These are phyloP conservation scores for Cystobasidium pallidum DNA, from an alignment of 1,284 basidiomycete species.

Conservation along the genomic window DNA sequence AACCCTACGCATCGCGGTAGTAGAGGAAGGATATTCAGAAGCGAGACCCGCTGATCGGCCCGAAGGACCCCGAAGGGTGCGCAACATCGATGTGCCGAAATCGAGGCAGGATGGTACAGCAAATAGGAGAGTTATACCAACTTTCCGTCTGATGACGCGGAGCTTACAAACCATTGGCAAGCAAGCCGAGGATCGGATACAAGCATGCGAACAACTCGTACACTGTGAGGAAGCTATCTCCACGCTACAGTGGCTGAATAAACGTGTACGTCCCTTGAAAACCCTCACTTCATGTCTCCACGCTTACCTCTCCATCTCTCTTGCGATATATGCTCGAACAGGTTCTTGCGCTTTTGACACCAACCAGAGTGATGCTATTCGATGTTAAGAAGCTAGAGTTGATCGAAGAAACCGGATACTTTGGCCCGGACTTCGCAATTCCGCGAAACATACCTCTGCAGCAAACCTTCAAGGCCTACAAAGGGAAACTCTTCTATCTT, in stretches of 20 bases:
- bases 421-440: not conserved
- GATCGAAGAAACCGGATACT: slow-evolving; percentile 55
- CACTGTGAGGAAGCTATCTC: slow-evolving; percentile 54
- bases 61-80: not conserved
- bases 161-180: not conserved
- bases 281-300: too few species aligned
- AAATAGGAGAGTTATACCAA: slow-evolving; percentile 47
- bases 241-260: slow-evolving; percentile 60
- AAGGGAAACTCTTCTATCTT: slow-evolving; percentile 86
- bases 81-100: not conserved
- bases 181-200: too few species aligned
- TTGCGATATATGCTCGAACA: slow-evolving; percentile 42
- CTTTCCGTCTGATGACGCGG: slow-evolving; percentile 52
- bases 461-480: slow-evolving; percentile 62
- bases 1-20: slow-evolving; percentile 64
- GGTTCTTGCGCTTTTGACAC: slow-evolving; percentile 63
- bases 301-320: too few species aligned
- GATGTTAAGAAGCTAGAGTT: slow-evolving; percentile 62
- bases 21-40: slow-evolving; percentile 9
- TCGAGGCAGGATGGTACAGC: not conserved
- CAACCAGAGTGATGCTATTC: slow-evolving; percentile 68
- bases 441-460: slow-evolving; percentile 29
- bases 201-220: not conserved
- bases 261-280: slow-evolving; percentile 56
- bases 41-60: not conserved